Conservation (phyloP, 2,329 filamentous ascomycete genomes). For the Botrytis elliptica region DNA sequence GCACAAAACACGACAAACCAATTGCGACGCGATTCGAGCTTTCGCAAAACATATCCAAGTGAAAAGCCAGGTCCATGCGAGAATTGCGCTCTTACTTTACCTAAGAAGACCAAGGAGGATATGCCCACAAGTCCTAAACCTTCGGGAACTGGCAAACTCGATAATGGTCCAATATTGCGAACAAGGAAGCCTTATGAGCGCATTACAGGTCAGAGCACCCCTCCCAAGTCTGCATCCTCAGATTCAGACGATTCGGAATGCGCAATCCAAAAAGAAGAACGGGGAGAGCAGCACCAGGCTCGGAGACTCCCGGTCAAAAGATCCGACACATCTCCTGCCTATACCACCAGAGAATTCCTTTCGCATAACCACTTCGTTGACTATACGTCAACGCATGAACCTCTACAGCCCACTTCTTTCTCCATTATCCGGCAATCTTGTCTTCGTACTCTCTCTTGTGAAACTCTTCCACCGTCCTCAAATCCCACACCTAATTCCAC, state of each 20-base stretch:
- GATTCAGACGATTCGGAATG: slow-evolving; percentile 35
- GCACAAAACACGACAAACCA: slow-evolving; percentile 30
- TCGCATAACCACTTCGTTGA: slow-evolving; percentile 63
- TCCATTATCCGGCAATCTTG: slow-evolving; percentile 66
- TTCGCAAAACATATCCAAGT: slow-evolving; percentile 62
- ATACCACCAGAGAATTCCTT: slow-evolving; percentile 45
- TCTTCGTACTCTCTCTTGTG: slow-evolving; percentile 63
- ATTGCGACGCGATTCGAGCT: slow-evolving; percentile 56
- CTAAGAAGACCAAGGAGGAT: slow-evolving; percentile 45
- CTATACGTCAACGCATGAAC: slow-evolving; percentile 68
- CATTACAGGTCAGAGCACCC: slow-evolving; percentile 45
- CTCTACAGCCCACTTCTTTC: slow-evolving; percentile 60
- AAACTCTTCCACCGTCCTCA: slow-evolving; percentile 56
- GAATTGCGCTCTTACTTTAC: slow-evolving; percentile 67
- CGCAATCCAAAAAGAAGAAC: slow-evolving; percentile 27
- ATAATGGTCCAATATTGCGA: slow-evolving; percentile 54
- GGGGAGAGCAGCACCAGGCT: slow-evolving; percentile 23
- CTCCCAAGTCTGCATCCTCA: slow-evolving; percentile 36
- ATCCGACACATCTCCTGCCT: slow-evolving; percentile 33
- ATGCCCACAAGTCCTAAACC: slow-evolving; percentile 22
- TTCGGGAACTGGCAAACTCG: slow-evolving; percentile 21
- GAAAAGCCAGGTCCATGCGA: slow-evolving; percentile 64
- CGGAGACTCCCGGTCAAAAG: slow-evolving; percentile 22
- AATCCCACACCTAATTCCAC: slow-evolving; percentile 42
- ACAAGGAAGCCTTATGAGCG: slow-evolving; percentile 60